Evolutionary conservation across 208 protist species (phyloP).

Genomic region (Trypanosoma congolense): DNA sequence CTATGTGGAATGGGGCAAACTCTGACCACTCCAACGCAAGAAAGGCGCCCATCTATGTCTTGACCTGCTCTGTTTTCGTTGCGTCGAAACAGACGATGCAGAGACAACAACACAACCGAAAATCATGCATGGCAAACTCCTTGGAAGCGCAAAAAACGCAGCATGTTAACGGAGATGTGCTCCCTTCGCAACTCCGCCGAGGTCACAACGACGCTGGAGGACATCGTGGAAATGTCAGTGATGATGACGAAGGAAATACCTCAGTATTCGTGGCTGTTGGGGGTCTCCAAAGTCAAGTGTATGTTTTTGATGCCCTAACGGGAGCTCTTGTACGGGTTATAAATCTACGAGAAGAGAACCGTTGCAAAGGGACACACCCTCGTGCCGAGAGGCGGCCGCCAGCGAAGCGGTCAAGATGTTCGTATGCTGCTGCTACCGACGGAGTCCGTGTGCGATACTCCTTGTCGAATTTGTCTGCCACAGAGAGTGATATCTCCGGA

Average conservation of each 20-base stretch:
- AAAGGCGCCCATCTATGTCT: slow-evolving; percentile 49
- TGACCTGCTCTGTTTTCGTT: slow-evolving; percentile 48
- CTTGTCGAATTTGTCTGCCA: not conserved
- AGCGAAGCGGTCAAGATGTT: slow-evolving; percentile 16
- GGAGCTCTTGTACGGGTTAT: slow-evolving; percentile 39
- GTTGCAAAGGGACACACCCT: slow-evolving; percentile 1
- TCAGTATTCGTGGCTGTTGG: slow-evolving; percentile 53
- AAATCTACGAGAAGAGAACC: slow-evolving; percentile 15
- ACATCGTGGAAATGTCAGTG: slow-evolving; percentile 7
- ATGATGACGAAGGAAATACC: not conserved
- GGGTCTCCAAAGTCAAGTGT: slow-evolving; percentile 48
- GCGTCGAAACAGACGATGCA: slow-evolving; percentile 9
- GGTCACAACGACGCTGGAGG: no score
- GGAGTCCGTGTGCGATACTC: not conserved
- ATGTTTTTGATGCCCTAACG: slow-evolving; percentile 63
- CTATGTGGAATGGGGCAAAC: slow-evolving; percentile 30
- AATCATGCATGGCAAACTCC: not conserved
- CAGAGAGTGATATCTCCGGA: not conserved
- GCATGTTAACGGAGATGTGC: no score
- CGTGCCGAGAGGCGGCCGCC: slow-evolving; percentile 5
- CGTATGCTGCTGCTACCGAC: slow-evolving; percentile 13
- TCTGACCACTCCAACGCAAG: slow-evolving; percentile 18
- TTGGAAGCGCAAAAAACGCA: no score
- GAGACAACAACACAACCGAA: slow-evolving; percentile 13
- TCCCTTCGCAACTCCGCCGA: no score